A percentile compares a stretch with the other conserved stretches of the same genome.
These are phyloP conservation scores for Hygrophorus russula DNA, from an alignment of 768 basidiomycete genomes.

Conservation along the genomic window DNA sequence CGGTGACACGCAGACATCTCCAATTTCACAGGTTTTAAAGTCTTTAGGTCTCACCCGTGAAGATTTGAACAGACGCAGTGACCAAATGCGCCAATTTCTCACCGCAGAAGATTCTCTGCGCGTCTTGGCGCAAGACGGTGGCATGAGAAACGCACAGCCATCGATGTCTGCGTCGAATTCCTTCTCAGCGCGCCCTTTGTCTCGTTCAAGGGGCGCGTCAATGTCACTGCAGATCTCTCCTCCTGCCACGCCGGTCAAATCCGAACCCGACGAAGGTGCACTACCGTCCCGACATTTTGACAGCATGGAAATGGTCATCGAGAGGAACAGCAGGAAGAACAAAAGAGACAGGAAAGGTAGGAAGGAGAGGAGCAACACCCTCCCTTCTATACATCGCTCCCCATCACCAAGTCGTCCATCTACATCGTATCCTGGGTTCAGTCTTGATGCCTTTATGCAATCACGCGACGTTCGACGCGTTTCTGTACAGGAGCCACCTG, in stretches of 20 bases:
- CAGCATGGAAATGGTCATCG: slow-evolving; percentile 70
- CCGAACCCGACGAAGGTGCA: slow-evolving; percentile 41
- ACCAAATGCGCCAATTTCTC: slow-evolving; percentile 75
- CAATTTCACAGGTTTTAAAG: slow-evolving; percentile 61
- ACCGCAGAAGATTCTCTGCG: slow-evolving; percentile 41
- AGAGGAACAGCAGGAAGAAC: slow-evolving; percentile 51
- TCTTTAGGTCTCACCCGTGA: slow-evolving; percentile 69
- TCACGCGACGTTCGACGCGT: slow-evolving; percentile 44
- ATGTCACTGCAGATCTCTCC: slow-evolving; percentile 16
- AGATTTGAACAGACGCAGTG: slow-evolving; percentile 58
- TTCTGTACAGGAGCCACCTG: slow-evolving; percentile 19
- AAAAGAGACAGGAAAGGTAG: slow-evolving; percentile 40
- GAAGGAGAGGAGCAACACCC: slow-evolving; percentile 18
- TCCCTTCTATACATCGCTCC: slow-evolving; percentile 28
- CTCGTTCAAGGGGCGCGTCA: slow-evolving; percentile 39
- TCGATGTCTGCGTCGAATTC: slow-evolving; percentile 20
- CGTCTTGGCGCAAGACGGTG: slow-evolving; percentile 25
- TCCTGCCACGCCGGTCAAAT: slow-evolving; percentile 52
- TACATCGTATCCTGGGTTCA: slow-evolving; percentile 21
- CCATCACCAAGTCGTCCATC: slow-evolving; percentile 44
- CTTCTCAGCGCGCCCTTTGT: slow-evolving; percentile 31
- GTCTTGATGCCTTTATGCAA: slow-evolving; percentile 37
- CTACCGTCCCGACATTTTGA: slow-evolving; percentile 49
- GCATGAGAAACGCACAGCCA: background rate
- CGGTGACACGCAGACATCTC: slow-evolving; percentile 26